These are phyloP conservation scores for Cyanophora paradoxa DNA, from an alignment of 78 protist species.

Conservation along the genomic window DNA sequence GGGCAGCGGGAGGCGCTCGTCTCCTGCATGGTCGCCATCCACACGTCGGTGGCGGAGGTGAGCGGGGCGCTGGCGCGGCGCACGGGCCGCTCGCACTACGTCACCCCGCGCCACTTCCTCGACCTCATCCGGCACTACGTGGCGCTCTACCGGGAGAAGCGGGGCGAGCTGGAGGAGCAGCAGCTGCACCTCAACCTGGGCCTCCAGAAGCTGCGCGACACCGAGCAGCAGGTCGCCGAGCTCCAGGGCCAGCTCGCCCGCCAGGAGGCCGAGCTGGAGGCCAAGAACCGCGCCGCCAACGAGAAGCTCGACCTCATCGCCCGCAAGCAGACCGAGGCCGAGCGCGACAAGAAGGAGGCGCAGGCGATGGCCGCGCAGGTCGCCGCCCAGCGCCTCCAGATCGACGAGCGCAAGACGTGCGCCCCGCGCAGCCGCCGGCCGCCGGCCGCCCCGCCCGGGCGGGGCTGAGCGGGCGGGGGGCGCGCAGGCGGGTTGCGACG, in stretches of 20 bases:
- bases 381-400: slow-evolving; percentile 3
- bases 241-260: not conserved
- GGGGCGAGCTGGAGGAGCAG: slow-evolving; percentile 76
- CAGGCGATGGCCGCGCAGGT: slow-evolving; percentile 24
- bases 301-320: slow-evolving; percentile 46
- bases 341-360: slow-evolving; percentile 49
- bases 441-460: no score
- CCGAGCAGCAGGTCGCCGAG: slow-evolving; percentile 17
- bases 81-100: slow-evolving; percentile 66
- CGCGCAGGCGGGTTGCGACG: not conserved
- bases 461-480: no score
- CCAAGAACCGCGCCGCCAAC: slow-evolving; percentile 12
- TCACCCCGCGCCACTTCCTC: slow-evolving; percentile 95
- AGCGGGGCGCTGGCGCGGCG: slow-evolving; percentile 36
- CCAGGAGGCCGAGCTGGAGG: not conserved
- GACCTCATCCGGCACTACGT: slow-evolving; percentile 84
- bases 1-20: no score
- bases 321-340: slow-evolving; percentile 40
- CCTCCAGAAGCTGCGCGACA: slow-evolving; percentile 56
- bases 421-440: not conserved
- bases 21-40: not conserved
- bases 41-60: slow-evolving; percentile 6
- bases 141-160: slow-evolving; percentile 67
- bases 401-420: not conserved
- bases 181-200: slow-evolving; percentile 88